A percentile compares a stretch with the other conserved stretches of the same genome.
These are phyloP conservation scores for Plasmodium coatneyi DNA, from an alignment of 169 alveolate genomes.

Conservation along the genomic window DNA sequence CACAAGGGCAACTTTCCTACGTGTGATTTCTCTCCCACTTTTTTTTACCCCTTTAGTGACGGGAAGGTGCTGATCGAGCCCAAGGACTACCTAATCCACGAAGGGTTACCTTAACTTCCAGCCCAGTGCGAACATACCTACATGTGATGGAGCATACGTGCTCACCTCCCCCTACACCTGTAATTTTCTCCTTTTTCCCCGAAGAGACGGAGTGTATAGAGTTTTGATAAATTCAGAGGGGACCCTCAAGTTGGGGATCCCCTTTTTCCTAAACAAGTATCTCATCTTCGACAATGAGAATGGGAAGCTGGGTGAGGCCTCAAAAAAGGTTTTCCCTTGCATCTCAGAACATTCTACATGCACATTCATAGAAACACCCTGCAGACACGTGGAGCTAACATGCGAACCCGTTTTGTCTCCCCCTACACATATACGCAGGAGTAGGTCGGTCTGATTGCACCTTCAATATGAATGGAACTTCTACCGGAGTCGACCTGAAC, in stretches of 20 bases:
- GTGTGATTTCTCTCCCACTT: neutral
- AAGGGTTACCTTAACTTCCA: conserved; percentile 11
- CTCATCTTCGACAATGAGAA: conserved; percentile 52
- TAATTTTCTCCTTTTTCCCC: neutral
- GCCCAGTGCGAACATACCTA: neutral
- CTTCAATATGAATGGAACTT: neutral
- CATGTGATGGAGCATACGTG: neutral
- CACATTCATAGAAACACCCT: neutral
- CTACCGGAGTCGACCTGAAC: neutral
- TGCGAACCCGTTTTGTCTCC: neutral
- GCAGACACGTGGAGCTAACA: neutral
- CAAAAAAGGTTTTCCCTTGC: neutral
- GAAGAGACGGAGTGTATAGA: conserved; percentile 21
- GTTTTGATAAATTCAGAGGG: conserved; percentile 25
- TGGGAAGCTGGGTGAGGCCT: conserved; percentile 19
- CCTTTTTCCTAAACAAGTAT: conserved; percentile 48
- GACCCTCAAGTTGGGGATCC: conserved; percentile 21
- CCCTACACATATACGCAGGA: neutral
- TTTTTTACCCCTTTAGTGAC: conserved; percentile 7
- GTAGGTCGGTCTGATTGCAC: neutral
- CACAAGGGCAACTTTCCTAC: neutral
- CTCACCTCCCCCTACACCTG: neutral
- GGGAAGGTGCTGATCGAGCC: conserved; percentile 17
- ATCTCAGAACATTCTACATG: neutral
- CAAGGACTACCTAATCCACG: conserved; percentile 44